A percentile compares a stretch with the other conserved stretches of the same genome.
phyloP scores from a whole-genome alignment of 495 filamentous ascomycete species.

The Lasiosphaeris hirsuta region DNA sequence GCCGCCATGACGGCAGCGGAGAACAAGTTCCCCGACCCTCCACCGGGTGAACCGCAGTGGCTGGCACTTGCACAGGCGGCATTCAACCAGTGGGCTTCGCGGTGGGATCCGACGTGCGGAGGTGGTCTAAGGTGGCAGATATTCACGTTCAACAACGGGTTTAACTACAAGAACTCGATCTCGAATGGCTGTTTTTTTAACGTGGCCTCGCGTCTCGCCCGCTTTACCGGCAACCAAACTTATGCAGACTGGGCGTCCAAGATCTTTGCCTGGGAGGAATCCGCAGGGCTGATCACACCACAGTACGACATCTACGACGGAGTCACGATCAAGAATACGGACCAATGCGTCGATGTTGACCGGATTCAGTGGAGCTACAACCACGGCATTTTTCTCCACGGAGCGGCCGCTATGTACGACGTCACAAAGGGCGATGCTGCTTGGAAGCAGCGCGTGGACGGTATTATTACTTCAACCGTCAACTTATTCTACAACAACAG shows the following conservation, averaged over 20 bases:
- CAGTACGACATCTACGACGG: slow-evolving; percentile 68
- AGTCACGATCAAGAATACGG: slow-evolving; percentile 42
- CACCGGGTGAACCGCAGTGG: slow-evolving; percentile 65
- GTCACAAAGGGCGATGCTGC: slow-evolving; percentile 48
- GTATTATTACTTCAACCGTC: slow-evolving; percentile 50
- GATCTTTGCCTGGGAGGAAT: slow-evolving; percentile 65
- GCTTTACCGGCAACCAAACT: slow-evolving; percentile 72
- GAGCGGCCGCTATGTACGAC: slow-evolving; percentile 77
- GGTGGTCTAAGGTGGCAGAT: slow-evolving; percentile 88
- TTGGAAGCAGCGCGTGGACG: slow-evolving; percentile 58
- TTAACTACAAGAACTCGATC: slow-evolving; percentile 76
- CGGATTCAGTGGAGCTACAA: slow-evolving; percentile 74
- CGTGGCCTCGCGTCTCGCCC: slow-evolving; percentile 69
- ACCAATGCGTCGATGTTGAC: slow-evolving; percentile 55
- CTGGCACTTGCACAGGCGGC: slow-evolving; percentile 75
- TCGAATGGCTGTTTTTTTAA: slow-evolving; percentile 80
- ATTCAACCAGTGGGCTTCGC: slow-evolving; percentile 62
- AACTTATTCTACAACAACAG: slow-evolving; percentile 57
- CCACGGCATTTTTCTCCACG: slow-evolving; percentile 68
- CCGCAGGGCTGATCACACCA: slow-evolving; percentile 56
- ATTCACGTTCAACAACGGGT: slow-evolving; percentile 75
- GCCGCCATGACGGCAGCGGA: slow-evolving; percentile 80
- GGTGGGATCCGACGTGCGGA: slow-evolving; percentile 72
- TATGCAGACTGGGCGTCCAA: slow-evolving; percentile 73
- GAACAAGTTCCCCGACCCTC: slow-evolving; percentile 67